Evolutionary conservation across 352 stramenopile genomes (phyloP).

Genomic region (Albugo candida): DNA sequence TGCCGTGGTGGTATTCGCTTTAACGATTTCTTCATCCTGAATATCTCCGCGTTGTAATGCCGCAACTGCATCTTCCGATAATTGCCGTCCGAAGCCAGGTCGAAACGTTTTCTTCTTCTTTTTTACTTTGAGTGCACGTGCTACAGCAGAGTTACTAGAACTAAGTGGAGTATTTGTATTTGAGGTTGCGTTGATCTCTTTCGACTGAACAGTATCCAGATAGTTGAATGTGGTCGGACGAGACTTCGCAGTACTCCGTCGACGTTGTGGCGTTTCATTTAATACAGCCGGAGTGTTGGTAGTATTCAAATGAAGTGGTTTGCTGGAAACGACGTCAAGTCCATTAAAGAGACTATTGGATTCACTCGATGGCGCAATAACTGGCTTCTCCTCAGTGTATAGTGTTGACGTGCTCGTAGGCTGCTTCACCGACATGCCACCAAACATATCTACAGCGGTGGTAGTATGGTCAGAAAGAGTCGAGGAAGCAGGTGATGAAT

Average conservation of each 20-base stretch:
- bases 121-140: slow-evolving; percentile 18
- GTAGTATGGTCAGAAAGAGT: not conserved
- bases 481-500: not conserved
- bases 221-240: not conserved
- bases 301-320: not conserved
- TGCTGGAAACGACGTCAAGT: slow-evolving; percentile 3
- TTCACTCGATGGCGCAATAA: not conserved
- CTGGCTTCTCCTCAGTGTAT: not conserved
- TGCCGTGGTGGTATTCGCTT: slow-evolving; percentile 7
- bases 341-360: slow-evolving; percentile 3
- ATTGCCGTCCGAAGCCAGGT: slow-evolving; percentile 55
- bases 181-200: slow-evolving; percentile 1
- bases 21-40: slow-evolving; percentile 46
- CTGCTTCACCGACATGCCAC: slow-evolving; percentile 42
- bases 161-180: slow-evolving; percentile 24
- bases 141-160: slow-evolving; percentile 2
- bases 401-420: not conserved
- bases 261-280: not conserved
- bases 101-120: slow-evolving; percentile 78
- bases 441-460: slow-evolving; percentile 40
- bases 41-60: slow-evolving; percentile 58
- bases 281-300: slow-evolving; percentile 10
- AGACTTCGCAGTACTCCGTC: not conserved
- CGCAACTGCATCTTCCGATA: slow-evolving; percentile 67
- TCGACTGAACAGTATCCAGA: slow-evolving; percentile 1